Base-by-base conservation (phyloP, 2,329 filamentous ascomycete species). In the Daldinia sp. region DNA sequence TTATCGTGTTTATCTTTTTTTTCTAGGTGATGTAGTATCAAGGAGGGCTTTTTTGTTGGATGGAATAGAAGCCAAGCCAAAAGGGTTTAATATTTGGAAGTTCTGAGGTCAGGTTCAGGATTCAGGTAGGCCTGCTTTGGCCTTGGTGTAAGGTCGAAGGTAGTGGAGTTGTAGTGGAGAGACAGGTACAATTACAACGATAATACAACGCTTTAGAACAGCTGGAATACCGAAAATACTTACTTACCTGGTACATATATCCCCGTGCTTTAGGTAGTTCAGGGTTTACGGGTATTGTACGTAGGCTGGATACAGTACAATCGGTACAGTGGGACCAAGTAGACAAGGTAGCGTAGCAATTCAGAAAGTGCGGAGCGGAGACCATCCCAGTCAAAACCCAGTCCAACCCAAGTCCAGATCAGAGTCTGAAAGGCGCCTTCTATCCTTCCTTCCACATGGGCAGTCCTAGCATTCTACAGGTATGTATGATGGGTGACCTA, bases 31-130 rank as follows among this genome's bases (percentile, higher is more conserved):
- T 65, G 62, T 63, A 65, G 62, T 57, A 32, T 35, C 29, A 43
- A 60, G 63, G 57, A 65, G 59, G 62, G 58, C 56, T 63, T 52
- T 53, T 63, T 65, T 57, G 58, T 65, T 65, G 62, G 59, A 65
- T 61, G 45, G 60, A 19, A 59, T 58, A 59, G 52, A 63, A 61
- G 59, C 65, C 62, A 65, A 65, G 65, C 65, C 62, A 67, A 62
- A 65, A 64, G 62, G 52, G 59, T 58, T 67, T 65, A 61, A 63
- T 63, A 67, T 67, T 56, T 58, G 32, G 52, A 67, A 58, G 65
- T 65, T 67, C 63, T 45, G 58, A 67, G 58, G 61, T 67, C 54
- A 58, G 55, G 61, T 61, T n/a, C 57, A 58, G 60, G 61, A 64
- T 58, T 61, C 59, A 67, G 61, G 61, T 59, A 55, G 51, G 61